A percentile compares a stretch with the other conserved stretches of the same genome.
Evolutionary conservation across 2,329 filamentous ascomycete genomes (phyloP).

Genomic region (Stachybotrys chlorohalonatus): DNA sequence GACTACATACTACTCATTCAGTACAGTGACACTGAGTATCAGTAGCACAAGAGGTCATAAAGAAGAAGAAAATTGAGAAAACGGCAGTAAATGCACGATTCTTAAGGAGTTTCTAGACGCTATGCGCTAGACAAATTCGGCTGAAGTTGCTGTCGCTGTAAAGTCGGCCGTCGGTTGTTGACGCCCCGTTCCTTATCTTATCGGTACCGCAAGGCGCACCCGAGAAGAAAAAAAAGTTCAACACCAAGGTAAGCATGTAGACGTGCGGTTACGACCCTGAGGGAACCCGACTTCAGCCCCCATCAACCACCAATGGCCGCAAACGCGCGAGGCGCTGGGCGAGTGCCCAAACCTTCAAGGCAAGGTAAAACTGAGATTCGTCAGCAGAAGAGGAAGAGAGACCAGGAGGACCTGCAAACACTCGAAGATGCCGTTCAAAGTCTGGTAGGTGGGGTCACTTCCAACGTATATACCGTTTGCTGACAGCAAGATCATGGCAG

Average conservation of each 20-base stretch:
- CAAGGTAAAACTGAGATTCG: constrained; percentile 21
- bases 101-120: too few species aligned
- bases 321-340: constrained; percentile 11
- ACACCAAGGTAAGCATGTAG: too few species aligned
- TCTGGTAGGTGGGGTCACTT: constrained; percentile 17
- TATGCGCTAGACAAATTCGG: too few species aligned
- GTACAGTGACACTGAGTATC: too few species aligned
- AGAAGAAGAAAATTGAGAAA: too few species aligned
- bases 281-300: not conserved
- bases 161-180: not conserved
- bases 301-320: constrained; percentile 25
- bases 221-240: not conserved
- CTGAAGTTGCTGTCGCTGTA: not conserved
- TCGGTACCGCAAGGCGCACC: not conserved
- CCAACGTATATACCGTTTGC: constrained; percentile 1
- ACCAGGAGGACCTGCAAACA: constrained; percentile 23
- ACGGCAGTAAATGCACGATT: too few species aligned
- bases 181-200: not conserved
- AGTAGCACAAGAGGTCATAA: too few species aligned
- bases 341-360: constrained; percentile 15
- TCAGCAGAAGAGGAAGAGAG: constrained; percentile 27
- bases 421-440: constrained; percentile 22
- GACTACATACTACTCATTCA: too few species aligned
- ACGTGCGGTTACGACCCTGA: not conserved
- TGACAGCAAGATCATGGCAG: constrained; percentile 23